phyloP scores from a whole-genome alignment of 1,139 yeast genomes.

The Eremothecium gossypii region DNA sequence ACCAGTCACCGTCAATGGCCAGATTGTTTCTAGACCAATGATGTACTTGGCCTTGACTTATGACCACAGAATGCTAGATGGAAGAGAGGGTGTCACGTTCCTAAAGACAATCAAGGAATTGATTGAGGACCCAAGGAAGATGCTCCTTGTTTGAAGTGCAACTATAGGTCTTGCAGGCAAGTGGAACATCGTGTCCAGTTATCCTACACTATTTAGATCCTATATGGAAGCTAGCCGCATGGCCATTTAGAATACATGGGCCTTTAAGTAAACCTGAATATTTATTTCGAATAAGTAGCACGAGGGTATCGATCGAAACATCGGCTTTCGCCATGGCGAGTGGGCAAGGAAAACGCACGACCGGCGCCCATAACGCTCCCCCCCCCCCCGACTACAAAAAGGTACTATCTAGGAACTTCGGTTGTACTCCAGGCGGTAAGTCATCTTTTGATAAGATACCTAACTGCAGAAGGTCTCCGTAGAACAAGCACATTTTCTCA shows the following conservation, averaged over 20 bases:
- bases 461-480: slow-evolving; percentile 65
- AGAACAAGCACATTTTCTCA: slow-evolving; percentile 62
- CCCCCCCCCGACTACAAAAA: slow-evolving; percentile 4
- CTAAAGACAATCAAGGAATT: slow-evolving; percentile 91
- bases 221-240: no score
- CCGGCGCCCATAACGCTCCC: no score
- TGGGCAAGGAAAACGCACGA: no score
- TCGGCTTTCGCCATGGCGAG: no score
- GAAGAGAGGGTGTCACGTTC: slow-evolving; percentile 98
- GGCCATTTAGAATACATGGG: no score
- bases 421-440: slow-evolving; percentile 2
- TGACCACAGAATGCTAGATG: slow-evolving; percentile 97
- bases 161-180: no score
- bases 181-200: no score
- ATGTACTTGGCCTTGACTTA: slow-evolving; percentile 98
- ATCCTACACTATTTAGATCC: no score
- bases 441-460: slow-evolving; percentile 41
- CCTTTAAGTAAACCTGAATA: no score
- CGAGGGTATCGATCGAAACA: no score
- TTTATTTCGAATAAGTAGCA: no score
- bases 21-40: slow-evolving; percentile 97
- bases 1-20: slow-evolving; percentile 94
- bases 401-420: slow-evolving; percentile 6
- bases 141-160: slow-evolving; percentile 56
- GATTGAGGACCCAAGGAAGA: slow-evolving; percentile 98